Conservation (phyloP, 2,329 filamentous ascomycete genomes). For the Coniochaeta pulveracea region DNA sequence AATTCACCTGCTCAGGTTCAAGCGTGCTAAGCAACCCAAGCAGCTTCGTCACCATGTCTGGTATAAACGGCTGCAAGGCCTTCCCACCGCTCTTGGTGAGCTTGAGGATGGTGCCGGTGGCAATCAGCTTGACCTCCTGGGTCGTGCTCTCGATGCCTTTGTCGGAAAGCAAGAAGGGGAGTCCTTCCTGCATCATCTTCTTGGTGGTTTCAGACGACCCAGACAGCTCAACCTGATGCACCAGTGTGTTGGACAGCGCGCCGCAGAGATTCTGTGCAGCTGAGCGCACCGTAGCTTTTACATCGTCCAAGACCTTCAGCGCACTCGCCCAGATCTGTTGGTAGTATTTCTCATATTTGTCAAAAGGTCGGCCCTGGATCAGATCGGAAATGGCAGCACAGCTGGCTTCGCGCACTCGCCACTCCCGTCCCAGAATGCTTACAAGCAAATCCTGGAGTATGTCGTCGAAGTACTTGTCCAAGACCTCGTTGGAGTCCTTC, state of each 20-base stretch:
- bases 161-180: conserved; percentile 83
- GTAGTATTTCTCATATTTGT: conserved; percentile 74
- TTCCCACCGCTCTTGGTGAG: conserved; percentile 84
- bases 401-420: conserved; percentile 85
- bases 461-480: conserved; percentile 73
- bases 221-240: conserved; percentile 74
- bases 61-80: conserved; percentile 67
- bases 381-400: conserved; percentile 84
- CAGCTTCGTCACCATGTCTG: conserved; percentile 69
- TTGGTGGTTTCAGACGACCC: conserved; percentile 58
- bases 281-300: conserved; percentile 78
- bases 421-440: conserved; percentile 82
- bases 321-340: conserved; percentile 75
- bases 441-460: conserved; percentile 82
- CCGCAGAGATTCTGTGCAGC: conserved; percentile 77
- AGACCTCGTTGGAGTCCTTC: conserved; percentile 67
- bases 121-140: conserved; percentile 76
- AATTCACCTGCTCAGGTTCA: conserved; percentile 84
- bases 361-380: conserved; percentile 65
- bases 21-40: conserved; percentile 75
- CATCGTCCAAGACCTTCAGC: conserved; percentile 89
- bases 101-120: conserved; percentile 72
- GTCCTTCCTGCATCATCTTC: conserved; percentile 72
- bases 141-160: conserved; percentile 83
- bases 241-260: conserved; percentile 72